These are phyloP conservation scores for Giardia muris DNA, from an alignment of 208 protist species.

Conservation along the genomic window DNA sequence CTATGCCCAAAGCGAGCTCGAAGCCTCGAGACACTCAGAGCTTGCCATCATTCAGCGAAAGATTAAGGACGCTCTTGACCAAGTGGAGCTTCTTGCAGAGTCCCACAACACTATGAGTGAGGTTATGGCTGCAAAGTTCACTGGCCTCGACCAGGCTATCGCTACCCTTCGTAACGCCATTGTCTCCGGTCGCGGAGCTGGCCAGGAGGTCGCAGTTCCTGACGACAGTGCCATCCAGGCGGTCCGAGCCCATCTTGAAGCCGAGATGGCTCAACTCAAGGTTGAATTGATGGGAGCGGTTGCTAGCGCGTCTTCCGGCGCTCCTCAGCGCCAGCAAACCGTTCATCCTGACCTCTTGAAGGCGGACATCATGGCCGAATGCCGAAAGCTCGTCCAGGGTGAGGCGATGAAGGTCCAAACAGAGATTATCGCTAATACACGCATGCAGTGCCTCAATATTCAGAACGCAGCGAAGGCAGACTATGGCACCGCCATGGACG, in stretches of 20 bases:
- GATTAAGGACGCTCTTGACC: neutral
- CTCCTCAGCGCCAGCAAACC: neutral
- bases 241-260: neutral
- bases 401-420: neutral
- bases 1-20: neutral
- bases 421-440: neutral
- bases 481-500: neutral
- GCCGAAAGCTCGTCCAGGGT: neutral
- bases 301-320: neutral
- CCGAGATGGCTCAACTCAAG: neutral
- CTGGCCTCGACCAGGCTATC: neutral
- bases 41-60: neutral
- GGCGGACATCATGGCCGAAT: neutral
- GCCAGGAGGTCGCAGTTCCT: neutral
- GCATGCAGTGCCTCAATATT: neutral
- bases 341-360: neutral
- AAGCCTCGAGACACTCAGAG: neutral
- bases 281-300: neutral
- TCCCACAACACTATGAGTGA: neutral
- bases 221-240: neutral
- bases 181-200: too few species aligned
- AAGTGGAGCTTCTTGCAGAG: neutral
- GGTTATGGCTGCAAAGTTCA: neutral
- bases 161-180: neutral
- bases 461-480: neutral